phyloP scores from a whole-genome alignment of 805 yeast species.

The Pichia ethanolica region DNA sequence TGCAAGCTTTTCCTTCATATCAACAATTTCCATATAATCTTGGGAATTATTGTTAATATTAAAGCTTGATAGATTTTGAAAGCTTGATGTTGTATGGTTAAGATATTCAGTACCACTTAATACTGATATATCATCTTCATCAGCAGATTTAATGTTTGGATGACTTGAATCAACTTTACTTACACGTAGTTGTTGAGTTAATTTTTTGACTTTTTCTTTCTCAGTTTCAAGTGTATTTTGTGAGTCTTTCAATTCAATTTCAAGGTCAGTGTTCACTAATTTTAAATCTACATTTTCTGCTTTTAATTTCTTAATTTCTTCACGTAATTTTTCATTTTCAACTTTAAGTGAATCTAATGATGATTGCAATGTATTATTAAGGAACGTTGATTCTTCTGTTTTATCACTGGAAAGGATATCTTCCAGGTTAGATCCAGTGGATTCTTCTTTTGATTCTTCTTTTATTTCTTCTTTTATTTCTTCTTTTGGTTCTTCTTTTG shows the following conservation, averaged over 20 bases:
- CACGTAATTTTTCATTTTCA: constrained; percentile 19
- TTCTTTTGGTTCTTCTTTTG: not conserved
- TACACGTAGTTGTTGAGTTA: constrained; percentile 23
- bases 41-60: constrained; percentile 18
- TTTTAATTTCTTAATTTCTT: constrained; percentile 10
- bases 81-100: constrained; percentile 15
- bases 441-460: not conserved
- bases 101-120: constrained; percentile 14
- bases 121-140: constrained; percentile 17
- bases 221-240: constrained; percentile 28
- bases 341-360: constrained; percentile 29
- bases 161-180: constrained; percentile 27
- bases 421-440: constrained; percentile 9
- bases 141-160: constrained; percentile 12
- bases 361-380: constrained; percentile 24
- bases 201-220: constrained; percentile 21
- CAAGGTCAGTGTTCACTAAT: constrained; percentile 25
- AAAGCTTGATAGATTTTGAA: constrained; percentile 20
- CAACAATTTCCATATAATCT: constrained; percentile 41
- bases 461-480: not conserved
- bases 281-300: constrained; percentile 22
- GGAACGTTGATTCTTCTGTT: constrained; percentile 18
- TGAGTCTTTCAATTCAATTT: constrained; percentile 31
- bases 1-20: constrained; percentile 49
- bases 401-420: constrained; percentile 13